phyloP scores from a whole-genome alignment of 2,329 filamentous ascomycete genomes.

The Aspergillus uvarum region DNA sequence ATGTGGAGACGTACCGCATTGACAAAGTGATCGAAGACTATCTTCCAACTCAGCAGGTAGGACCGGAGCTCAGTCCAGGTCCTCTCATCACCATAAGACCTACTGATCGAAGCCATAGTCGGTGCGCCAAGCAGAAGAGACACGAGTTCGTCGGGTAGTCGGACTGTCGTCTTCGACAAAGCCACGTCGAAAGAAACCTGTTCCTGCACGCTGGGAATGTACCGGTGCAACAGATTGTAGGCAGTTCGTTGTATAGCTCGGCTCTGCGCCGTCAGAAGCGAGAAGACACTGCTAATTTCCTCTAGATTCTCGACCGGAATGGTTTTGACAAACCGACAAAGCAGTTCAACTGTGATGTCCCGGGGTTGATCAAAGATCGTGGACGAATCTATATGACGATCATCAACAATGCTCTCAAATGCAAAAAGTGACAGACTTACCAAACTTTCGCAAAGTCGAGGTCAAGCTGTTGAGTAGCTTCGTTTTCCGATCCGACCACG shows the following conservation, averaged over 20 bases:
- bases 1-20: slow-evolving; percentile 53
- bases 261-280: slow-evolving; percentile 73
- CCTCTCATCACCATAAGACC: slow-evolving; percentile 61
- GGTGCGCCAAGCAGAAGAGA: slow-evolving; percentile 80
- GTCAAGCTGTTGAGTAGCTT: slow-evolving; percentile 58
- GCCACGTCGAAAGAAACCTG: slow-evolving; percentile 76
- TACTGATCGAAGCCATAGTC: slow-evolving; percentile 64
- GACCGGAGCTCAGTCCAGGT: slow-evolving; percentile 71
- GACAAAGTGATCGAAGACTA: slow-evolving; percentile 82
- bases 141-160: slow-evolving; percentile 78
- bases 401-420: neutral
- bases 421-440: slow-evolving; percentile 27
- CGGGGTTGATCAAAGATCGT: slow-evolving; percentile 64
- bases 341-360: slow-evolving; percentile 70
- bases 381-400: slow-evolving; percentile 41
- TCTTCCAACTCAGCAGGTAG: slow-evolving; percentile 85
- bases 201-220: slow-evolving; percentile 76
- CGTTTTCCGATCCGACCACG: slow-evolving; percentile 61
- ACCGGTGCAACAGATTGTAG: slow-evolving; percentile 74
- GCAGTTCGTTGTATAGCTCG: slow-evolving; percentile 74
- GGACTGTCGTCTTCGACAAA: slow-evolving; percentile 55
- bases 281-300: slow-evolving; percentile 69
- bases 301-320: slow-evolving; percentile 63
- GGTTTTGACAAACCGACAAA: slow-evolving; percentile 67
- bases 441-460: slow-evolving; percentile 41